phyloP scores from a whole-genome alignment of 2,329 filamentous ascomycete genomes.

The Conoideocrella luteorostrata region DNA sequence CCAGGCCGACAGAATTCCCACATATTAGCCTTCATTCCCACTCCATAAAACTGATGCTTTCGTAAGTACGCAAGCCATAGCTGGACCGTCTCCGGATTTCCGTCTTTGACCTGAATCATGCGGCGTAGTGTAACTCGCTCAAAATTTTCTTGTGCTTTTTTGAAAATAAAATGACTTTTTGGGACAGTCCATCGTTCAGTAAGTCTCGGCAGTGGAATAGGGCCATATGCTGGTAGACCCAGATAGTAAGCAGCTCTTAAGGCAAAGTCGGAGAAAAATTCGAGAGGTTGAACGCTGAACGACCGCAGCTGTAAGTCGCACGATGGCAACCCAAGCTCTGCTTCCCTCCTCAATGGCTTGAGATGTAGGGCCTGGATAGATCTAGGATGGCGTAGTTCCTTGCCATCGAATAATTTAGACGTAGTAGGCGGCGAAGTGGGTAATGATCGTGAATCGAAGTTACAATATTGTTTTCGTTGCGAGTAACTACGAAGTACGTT shows the following conservation, averaged over 20 bases:
- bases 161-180: slow-evolving; percentile 83
- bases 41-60: slow-evolving; percentile 90
- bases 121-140: slow-evolving; percentile 82
- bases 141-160: slow-evolving; percentile 97
- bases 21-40: slow-evolving; percentile 98
- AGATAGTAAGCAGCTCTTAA: slow-evolving; percentile 93
- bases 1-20: slow-evolving; percentile 78
- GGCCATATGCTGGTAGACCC: slow-evolving; percentile 76
- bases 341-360: slow-evolving; percentile 69
- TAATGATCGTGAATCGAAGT: background rate
- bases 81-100: slow-evolving; percentile 80
- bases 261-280: slow-evolving; percentile 93
- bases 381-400: slow-evolving; percentile 56
- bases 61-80: slow-evolving; percentile 87
- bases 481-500: background rate
- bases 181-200: slow-evolving; percentile 94
- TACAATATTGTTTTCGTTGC: background rate
- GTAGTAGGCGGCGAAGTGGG: background rate
- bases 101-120: slow-evolving; percentile 88
- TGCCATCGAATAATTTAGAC: background rate
- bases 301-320: slow-evolving; percentile 92
- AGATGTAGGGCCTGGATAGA: slow-evolving; percentile 82
- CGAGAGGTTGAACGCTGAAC: slow-evolving; percentile 81
- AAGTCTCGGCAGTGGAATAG: slow-evolving; percentile 77
- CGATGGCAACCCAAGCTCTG: slow-evolving; percentile 70